These are phyloP conservation scores for Gentiana straminea DNA, from an alignment of 257 asterid genomes.

Conservation along the genomic window DNA sequence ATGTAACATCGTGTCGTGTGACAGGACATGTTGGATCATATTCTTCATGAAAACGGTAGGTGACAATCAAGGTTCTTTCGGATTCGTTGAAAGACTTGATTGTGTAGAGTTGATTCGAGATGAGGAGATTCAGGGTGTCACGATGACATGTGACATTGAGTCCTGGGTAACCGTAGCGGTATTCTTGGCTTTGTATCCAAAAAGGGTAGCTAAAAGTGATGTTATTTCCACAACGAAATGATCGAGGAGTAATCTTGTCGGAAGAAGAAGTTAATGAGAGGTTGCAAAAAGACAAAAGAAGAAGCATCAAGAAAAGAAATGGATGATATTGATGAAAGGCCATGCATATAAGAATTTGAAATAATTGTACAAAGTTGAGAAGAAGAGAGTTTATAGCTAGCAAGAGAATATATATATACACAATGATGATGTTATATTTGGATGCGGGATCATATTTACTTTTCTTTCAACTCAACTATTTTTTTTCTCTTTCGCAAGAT, in stretches of 20 bases:
- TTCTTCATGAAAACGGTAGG: not conserved
- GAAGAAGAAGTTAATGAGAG: too few species aligned
- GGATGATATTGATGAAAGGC: too few species aligned
- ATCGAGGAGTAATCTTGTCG: not conserved
- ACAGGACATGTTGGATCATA: conserved; percentile 3
- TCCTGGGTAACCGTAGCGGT: conserved; percentile 3
- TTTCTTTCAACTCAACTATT: too few species aligned
- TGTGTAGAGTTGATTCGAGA: conserved; percentile 6
- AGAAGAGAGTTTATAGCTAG: too few species aligned
- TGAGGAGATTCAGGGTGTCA: not conserved
- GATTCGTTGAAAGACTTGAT: conserved; percentile 3
- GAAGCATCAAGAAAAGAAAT: too few species aligned
- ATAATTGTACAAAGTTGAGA: too few species aligned
- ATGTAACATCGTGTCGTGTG: not conserved
- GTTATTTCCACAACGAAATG: conserved; percentile 10
- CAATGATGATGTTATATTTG: too few species aligned
- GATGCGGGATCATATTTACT: too few species aligned
- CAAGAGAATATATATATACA: too few species aligned
- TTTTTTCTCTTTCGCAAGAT: too few species aligned
- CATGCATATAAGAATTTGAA: too few species aligned
- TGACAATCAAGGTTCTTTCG: conserved; percentile 2
- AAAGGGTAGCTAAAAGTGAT: conserved; percentile 5
- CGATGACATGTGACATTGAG: conserved; percentile 6
- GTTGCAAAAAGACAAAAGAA: too few species aligned
- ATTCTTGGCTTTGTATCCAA: conserved; percentile 7